phyloP scores from a whole-genome alignment of 2,329 filamentous ascomycete species.

The Calonectria pteridis region DNA sequence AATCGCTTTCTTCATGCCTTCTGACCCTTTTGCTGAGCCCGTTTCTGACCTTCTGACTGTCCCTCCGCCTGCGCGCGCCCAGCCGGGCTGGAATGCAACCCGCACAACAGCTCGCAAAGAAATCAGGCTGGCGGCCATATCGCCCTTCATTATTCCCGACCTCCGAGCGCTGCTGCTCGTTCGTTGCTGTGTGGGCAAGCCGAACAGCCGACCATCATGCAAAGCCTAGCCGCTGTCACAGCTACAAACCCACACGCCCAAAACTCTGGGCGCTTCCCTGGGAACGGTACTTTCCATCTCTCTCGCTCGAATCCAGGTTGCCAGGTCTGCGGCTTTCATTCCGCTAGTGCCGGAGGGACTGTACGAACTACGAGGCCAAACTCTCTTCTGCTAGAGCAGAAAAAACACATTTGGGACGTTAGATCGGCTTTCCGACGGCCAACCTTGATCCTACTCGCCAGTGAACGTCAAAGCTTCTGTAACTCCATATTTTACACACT shows the following conservation, averaged over 20 bases:
- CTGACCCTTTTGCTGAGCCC: background rate
- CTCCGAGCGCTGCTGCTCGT: background rate
- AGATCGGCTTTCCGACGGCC: background rate
- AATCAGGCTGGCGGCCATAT: slow-evolving; percentile 2
- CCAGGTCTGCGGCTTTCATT: background rate
- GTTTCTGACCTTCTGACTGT: slow-evolving; percentile 7
- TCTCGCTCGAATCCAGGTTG: background rate
- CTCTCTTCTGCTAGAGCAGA: background rate
- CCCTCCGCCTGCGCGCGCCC: slow-evolving; percentile 9
- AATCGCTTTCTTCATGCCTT: slow-evolving; percentile 6
- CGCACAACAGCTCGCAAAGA: background rate
- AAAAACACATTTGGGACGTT: slow-evolving; percentile 2
- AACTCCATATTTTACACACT: background rate
- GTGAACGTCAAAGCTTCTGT: background rate
- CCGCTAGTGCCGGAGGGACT: slow-evolving; percentile 15
- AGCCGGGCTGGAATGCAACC: slow-evolving; percentile 27
- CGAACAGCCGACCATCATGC: slow-evolving; percentile 17
- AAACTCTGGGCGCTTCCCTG: background rate
- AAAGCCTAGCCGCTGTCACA: slow-evolving; percentile 6
- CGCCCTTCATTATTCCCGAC: slow-evolving; percentile 5
- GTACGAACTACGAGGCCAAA: background rate
- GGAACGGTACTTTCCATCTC: slow-evolving; percentile 11
- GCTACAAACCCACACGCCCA: slow-evolving; percentile 3
- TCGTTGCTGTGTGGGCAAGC: background rate
- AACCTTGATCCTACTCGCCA: slow-evolving; percentile 1